Conservation (phyloP, 176 grass and related monocot species). For the Thinopyrum elongatum region DNA sequence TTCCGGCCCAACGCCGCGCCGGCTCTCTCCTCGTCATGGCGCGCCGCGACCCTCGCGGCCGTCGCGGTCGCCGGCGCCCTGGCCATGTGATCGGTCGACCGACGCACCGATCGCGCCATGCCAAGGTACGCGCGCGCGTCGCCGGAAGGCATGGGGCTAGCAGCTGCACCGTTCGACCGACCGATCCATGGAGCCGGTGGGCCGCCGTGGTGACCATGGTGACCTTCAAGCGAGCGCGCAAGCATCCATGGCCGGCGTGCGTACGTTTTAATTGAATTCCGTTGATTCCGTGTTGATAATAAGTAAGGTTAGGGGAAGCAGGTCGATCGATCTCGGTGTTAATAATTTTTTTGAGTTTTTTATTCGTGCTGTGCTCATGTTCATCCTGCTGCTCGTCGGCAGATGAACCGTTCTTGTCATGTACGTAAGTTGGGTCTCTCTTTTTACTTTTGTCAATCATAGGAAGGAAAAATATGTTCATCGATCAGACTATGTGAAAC, state of each 20-base stretch:
- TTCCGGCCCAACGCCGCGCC: constrained; percentile 47
- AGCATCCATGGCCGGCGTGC: not conserved
- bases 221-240: not conserved
- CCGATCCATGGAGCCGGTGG: not conserved
- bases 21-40: not conserved
- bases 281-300: constrained; percentile 26
- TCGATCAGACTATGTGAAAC: not conserved
- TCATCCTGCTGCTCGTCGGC: not conserved
- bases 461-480: not conserved
- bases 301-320: constrained; percentile 34
- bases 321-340: not conserved
- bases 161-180: not conserved
- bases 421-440: not conserved
- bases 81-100: constrained; percentile 29
- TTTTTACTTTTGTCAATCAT: not conserved
- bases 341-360: not conserved
- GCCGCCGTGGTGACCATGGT: not conserved
- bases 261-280: not conserved
- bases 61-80: constrained; percentile 11
- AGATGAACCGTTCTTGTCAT: constrained; percentile 22
- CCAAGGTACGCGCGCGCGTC: not conserved
- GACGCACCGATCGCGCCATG: not conserved
- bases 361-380: constrained; percentile 32
- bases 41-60: not conserved
- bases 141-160: not conserved